Evolutionary conservation across 2,329 filamentous ascomycete species (phyloP), one percentile per base, ranked within the genome.

Genomic region (Zarea fungicola): DNA sequence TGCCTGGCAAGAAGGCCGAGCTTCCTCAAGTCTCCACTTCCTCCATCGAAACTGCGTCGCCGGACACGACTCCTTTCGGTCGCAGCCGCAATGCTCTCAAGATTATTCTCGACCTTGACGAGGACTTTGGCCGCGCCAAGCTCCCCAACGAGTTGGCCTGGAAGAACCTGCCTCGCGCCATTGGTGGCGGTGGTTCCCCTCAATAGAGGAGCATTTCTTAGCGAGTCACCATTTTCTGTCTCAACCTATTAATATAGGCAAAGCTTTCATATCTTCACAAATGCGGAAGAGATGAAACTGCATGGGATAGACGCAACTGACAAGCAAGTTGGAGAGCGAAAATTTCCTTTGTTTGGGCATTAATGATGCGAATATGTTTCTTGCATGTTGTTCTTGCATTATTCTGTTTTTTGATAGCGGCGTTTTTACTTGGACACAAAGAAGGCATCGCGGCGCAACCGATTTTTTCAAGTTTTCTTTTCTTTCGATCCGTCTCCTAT

Each of bases 81-180:
- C 72, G 77, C 59, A 95, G 88, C 69, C 78, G 90, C 52, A 97
- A 96, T 65, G 92, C 92, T 10, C 76, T 97, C 58, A 96, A 96
- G 78, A 88, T 96, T 60, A 92, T 97, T 59, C 80, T 96, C 42
- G 92, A 97, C 67, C 74, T 97, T 53, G 92, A 97, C 64, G 85
- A 93, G 71, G 87, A 95, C 65, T 96, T 97, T 74, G 92, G 92
- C 53, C 81, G 83, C 57, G 71, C 87, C 52, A 82, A 80, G 67
- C 62, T 87, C 52, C 77, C 77, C 14, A 71, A 73, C 57, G 69
- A 74, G 54, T 65, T 74, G 58, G 66, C 69, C 28, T 81, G 78
- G 78, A 75, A 74, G 62, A 67, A 70, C 19, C 56, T 82, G 58
- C 78, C 78, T 18, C 66, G 64, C 44, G 63, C 72, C 52, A 75